Evolutionary conservation across 768 basidiomycete species (phyloP).

Genomic region (Podaxis mareebaensis): DNA sequence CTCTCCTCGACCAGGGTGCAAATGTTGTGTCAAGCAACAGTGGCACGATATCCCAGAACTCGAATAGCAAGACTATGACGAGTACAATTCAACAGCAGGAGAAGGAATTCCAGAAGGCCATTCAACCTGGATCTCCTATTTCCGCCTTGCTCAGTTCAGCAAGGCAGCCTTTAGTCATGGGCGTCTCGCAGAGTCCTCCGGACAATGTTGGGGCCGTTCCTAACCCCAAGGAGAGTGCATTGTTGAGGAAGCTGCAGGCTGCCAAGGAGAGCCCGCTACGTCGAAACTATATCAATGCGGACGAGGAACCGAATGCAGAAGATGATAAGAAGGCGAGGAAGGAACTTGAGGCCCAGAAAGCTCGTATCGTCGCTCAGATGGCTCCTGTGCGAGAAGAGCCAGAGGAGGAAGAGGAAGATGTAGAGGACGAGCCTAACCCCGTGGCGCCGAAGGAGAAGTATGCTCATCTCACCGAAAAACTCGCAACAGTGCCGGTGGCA

Average conservation of each 20-base stretch:
- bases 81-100: constrained; percentile 82
- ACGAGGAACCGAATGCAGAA: constrained; percentile 32
- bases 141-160: constrained; percentile 89
- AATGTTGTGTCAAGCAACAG: constrained; percentile 1
- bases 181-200: constrained; percentile 29
- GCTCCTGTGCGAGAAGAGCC: constrained; percentile 58
- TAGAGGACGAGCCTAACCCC: constrained; percentile 33
- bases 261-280: constrained; percentile 59
- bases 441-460: constrained; percentile 21
- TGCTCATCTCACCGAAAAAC: constrained; percentile 19
- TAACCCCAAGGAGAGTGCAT: constrained; percentile 35
- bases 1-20: constrained; percentile 62
- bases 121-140: constrained; percentile 94
- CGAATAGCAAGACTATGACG: constrained; percentile 41
- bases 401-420: constrained; percentile 34
- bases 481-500: background rate
- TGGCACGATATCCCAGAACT: constrained; percentile 18
- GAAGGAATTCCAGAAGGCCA: constrained; percentile 95
- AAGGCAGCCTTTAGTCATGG: constrained; percentile 81
- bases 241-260: constrained; percentile 59
- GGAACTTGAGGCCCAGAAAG: constrained; percentile 89
- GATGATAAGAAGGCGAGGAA: constrained; percentile 49
- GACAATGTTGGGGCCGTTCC: constrained; percentile 19
- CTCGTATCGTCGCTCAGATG: constrained; percentile 93
- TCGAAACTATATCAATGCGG: constrained; percentile 28